Evolutionary conservation across 2,329 filamentous ascomycete genomes (phyloP), one percentile per base, ranked within the genome.

Genomic region (Pseudogymnoascus sp.): DNA sequence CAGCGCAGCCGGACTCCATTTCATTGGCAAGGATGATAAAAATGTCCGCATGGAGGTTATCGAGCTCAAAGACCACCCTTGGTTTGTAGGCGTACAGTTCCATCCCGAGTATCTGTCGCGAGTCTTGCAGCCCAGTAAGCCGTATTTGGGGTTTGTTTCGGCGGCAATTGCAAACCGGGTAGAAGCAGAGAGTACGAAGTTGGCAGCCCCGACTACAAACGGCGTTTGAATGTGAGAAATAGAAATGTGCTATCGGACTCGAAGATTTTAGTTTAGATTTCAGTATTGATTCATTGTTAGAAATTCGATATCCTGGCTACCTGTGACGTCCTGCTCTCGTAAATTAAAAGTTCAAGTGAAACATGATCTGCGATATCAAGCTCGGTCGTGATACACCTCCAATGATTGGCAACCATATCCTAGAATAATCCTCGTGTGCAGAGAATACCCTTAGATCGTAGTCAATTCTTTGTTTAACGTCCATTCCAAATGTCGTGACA

Each of bases 31-130:
- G 74, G 91, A 95, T 70, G 86, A 89, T 63, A 85, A 82, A 64
- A 89, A 88, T 52, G 84, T 88, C 68, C 84, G 91, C 28, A 91
- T 94, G 87, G 91, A 95, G 77, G 83, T 92, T 58, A 78, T 95
- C 39, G 91, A 96, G 76, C 77, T 95, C 65, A 86, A 87, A 72
- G 86, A 93, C 66, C 91, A 96, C 73, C 89, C 89, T 0, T 96
- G 84, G 80, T 96, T 87, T 68, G 90, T 95, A 16, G 87, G 88
- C 65, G 89, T 94, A 6, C 92, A 96, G 75, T 93, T 89, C 75
- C 92, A 96, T 74, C 91, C 92, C 2, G 92, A 97, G 75, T 96
- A 93, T 72, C 79, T 90, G 60, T 88, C 83, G 68, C 82, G 88
- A 61, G 91, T 94, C 1, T 77, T 95, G 65, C 79, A 84, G 58